phyloP scores from a whole-genome alignment of 345 rosid species.

The Noccaea caerulescens region DNA sequence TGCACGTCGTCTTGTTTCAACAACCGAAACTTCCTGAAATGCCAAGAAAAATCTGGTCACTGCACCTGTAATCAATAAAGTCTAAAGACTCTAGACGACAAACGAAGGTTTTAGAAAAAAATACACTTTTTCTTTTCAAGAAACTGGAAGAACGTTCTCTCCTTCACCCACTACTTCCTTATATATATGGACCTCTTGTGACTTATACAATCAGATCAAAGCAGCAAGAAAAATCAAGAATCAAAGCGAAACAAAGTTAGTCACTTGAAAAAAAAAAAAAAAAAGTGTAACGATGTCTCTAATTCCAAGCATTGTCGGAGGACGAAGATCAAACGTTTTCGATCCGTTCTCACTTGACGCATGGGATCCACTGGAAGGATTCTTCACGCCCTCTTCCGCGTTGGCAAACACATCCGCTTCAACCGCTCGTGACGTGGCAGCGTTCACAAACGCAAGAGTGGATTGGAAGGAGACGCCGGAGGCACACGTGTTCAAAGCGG shows the following conservation, averaged over 20 bases:
- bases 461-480: slow-evolving; percentile 45
- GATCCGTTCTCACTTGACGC: slow-evolving; percentile 36
- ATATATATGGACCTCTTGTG: not conserved
- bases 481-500: slow-evolving; percentile 45
- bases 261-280: not conserved
- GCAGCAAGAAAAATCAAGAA: slow-evolving; percentile 24
- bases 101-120: slow-evolving; percentile 36
- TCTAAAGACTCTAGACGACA: slow-evolving; percentile 20
- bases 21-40: slow-evolving; percentile 38
- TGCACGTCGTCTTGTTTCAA: slow-evolving; percentile 10
- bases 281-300: slow-evolving; percentile 28
- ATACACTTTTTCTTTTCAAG: slow-evolving; percentile 18
- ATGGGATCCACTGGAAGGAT: slow-evolving; percentile 40
- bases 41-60: slow-evolving; percentile 25
- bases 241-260: not conserved
- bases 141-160: slow-evolving; percentile 36
- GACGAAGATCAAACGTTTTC: slow-evolving; percentile 32
- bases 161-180: not conserved
- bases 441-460: slow-evolving; percentile 39
- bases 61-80: too few relatives aligned
- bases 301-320: slow-evolving; percentile 43
- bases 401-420: slow-evolving; percentile 12
- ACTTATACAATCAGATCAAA: slow-evolving; percentile 15
- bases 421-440: slow-evolving; percentile 34
- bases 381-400: slow-evolving; percentile 28